phyloP scores from a whole-genome alignment of 2,329 filamentous ascomycete species.

The Huntiella savannae region DNA sequence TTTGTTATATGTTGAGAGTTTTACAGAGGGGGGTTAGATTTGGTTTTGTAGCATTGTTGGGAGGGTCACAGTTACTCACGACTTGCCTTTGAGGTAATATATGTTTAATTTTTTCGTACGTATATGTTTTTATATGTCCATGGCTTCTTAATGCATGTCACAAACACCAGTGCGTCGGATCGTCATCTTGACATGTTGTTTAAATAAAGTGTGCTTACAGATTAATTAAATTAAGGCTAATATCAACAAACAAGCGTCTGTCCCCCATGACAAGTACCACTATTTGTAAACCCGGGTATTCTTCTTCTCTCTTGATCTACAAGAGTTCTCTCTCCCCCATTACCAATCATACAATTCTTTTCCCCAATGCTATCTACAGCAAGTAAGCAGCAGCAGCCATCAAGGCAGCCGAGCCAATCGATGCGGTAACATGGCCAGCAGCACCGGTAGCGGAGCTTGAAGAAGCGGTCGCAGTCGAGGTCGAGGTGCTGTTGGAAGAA shows the following conservation, averaged over 20 bases:
- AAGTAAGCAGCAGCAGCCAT: slow-evolving; percentile 10
- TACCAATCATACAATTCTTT: not conserved
- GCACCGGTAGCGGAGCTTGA: slow-evolving; percentile 7
- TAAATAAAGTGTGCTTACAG: too few species aligned
- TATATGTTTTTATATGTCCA: too few species aligned
- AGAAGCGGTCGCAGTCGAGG: slow-evolving; percentile 3
- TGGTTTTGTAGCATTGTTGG: not conserved
- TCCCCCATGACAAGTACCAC: not conserved
- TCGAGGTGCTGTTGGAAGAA: not conserved
- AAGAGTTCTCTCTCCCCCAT: too few species aligned
- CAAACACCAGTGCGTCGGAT: too few species aligned
- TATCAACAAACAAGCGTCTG: too few species aligned
- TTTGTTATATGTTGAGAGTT: slow-evolving; percentile 9
- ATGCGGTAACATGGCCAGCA: slow-evolving; percentile 4
- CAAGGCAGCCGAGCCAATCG: slow-evolving; percentile 9
- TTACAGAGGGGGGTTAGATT: slow-evolving; percentile 7
- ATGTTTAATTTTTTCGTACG: too few species aligned
- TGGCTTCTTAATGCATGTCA: too few species aligned
- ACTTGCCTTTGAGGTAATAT: too few species aligned
- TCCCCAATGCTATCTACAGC: not conserved
- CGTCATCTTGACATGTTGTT: too few species aligned
- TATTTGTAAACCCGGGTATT: not conserved
- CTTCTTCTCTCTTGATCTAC: not conserved
- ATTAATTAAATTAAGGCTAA: too few species aligned
- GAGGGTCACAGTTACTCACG: slow-evolving; percentile 5